A percentile compares a stretch with the other conserved stretches of the same genome.
Evolutionary conservation across 768 basidiomycete species (phyloP).

Genomic region (Cantharellus anzutake): DNA sequence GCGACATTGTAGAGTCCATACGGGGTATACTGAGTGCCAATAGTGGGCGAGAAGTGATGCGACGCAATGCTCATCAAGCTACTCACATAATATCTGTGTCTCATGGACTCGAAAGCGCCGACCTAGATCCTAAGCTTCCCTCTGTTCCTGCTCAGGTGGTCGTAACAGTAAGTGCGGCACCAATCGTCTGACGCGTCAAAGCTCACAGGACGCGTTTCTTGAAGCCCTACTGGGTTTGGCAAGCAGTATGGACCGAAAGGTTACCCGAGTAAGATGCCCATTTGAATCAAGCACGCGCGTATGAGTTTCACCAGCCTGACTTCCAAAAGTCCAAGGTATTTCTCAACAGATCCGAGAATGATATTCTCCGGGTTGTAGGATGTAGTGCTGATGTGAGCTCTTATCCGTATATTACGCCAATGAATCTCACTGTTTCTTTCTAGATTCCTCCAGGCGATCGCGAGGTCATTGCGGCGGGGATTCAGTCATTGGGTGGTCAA

Average conservation of each 20-base stretch:
- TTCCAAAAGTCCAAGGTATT: slow-evolving; percentile 30
- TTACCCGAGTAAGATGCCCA: neutral
- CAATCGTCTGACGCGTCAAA: neutral
- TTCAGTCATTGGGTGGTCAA: slow-evolving; percentile 63
- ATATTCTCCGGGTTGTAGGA: slow-evolving; percentile 73
- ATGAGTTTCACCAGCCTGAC: too few relatives aligned
- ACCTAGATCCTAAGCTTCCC: neutral
- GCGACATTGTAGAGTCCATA: neutral
- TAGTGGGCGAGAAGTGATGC: neutral
- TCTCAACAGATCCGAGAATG: slow-evolving; percentile 57
- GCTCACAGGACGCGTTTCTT: neutral
- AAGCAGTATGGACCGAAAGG: neutral
- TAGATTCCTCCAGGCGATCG: slow-evolving; percentile 41
- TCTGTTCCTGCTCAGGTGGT: neutral
- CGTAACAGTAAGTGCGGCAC: neutral
- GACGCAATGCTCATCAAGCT: neutral
- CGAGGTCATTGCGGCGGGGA: slow-evolving; percentile 52
- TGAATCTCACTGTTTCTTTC: slow-evolving; percentile 1
- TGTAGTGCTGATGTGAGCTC: slow-evolving; percentile 45
- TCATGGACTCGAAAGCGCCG: neutral
- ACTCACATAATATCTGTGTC: neutral
- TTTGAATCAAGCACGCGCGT: neutral
- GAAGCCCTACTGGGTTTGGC: neutral
- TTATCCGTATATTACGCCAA: neutral
- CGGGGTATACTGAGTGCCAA: neutral